Percentiles rank a stretch among this genome's conserved stretches.
These are phyloP conservation scores for Phialocephala subalpina DNA, from an alignment of 2,329 filamentous ascomycete species.

Conservation along the genomic window DNA sequence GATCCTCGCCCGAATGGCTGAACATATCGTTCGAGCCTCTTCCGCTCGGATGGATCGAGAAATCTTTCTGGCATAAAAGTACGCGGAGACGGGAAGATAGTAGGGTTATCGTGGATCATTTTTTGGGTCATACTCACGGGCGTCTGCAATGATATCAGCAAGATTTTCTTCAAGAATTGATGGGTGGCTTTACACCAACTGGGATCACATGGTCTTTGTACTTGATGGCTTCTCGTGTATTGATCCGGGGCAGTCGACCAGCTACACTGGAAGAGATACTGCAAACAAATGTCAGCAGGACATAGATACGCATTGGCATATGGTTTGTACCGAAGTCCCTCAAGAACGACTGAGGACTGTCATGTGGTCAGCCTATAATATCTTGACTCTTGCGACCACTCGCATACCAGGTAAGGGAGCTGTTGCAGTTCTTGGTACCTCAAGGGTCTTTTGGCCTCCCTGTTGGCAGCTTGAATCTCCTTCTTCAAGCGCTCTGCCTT, in stretches of 20 bases:
- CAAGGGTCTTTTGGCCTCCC: constrained; percentile 13
- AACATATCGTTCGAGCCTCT: constrained; percentile 28
- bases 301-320: neutral
- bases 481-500: constrained; percentile 29
- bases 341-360: constrained; percentile 25
- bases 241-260: constrained; percentile 26
- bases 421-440: constrained; percentile 35
- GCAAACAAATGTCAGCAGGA: neutral
- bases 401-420: constrained; percentile 31
- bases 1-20: constrained; percentile 26
- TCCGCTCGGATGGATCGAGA: constrained; percentile 21
- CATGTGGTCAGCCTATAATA: constrained; percentile 1
- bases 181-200: constrained; percentile 11
- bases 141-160: constrained; percentile 22
- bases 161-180: neutral
- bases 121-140: constrained; percentile 31
- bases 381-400: neutral
- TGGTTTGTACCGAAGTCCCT: constrained; percentile 33
- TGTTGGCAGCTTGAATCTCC: constrained; percentile 32
- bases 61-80: constrained; percentile 31
- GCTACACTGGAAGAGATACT: constrained; percentile 25
- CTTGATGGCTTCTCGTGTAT: constrained; percentile 24
- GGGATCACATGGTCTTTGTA: constrained; percentile 26
- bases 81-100: constrained; percentile 29
- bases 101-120: constrained; percentile 28